phyloP scores from a whole-genome alignment of 108 stramenopile genomes.

The Heterococcus sp. region DNA sequence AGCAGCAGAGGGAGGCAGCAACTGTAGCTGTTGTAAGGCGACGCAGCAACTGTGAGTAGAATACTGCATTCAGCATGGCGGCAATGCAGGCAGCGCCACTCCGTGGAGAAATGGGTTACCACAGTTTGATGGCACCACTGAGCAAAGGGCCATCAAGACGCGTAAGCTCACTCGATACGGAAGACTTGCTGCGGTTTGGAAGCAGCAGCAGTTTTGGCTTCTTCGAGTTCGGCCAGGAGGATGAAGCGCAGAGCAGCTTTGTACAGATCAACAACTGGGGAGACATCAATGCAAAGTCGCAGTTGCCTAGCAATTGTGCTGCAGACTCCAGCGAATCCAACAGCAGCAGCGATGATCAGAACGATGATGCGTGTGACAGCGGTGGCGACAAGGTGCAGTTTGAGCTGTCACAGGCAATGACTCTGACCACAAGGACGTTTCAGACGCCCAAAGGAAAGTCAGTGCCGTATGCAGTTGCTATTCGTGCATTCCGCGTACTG shows the following conservation, averaged over 20 bases:
- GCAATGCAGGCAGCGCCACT: too few relatives aligned
- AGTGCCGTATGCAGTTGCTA: not conserved
- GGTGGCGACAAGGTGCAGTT: not conserved
- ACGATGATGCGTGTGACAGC: not conserved
- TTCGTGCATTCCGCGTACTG: not conserved
- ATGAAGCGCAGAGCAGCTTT: not conserved
- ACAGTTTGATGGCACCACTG: not conserved
- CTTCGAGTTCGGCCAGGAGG: too few relatives aligned
- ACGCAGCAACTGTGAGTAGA: too few relatives aligned
- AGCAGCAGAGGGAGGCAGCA: not conserved
- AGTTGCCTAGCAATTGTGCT: not conserved
- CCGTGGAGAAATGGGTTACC: not conserved
- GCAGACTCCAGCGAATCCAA: not conserved
- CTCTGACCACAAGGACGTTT: not conserved
- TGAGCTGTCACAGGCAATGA: not conserved
- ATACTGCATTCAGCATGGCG: too few relatives aligned
- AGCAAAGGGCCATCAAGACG: not conserved
- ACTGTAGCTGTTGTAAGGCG: not conserved
- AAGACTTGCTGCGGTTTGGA: not conserved
- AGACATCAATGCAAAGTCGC: not conserved
- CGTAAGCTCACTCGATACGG: not conserved
- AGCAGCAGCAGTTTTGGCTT: not conserved
- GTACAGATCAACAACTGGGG: not conserved
- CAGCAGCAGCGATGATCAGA: not conserved
- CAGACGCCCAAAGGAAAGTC: not conserved